Base-by-base conservation (phyloP, 192 early-diverging fungal genomes). In the Chytriomyces confervae region DNA sequence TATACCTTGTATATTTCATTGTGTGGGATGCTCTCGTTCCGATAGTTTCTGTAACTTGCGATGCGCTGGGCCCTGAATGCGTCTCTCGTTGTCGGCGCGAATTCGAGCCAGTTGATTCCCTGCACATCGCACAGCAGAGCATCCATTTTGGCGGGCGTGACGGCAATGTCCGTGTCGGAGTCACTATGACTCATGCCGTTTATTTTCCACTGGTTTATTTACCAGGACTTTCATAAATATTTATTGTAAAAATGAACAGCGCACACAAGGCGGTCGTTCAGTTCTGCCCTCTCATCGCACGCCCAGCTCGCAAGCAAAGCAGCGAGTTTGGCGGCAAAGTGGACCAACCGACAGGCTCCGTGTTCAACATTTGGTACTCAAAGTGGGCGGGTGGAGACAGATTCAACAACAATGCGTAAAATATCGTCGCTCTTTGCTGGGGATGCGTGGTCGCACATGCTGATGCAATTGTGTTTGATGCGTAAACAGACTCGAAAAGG, bases 291-390 rank as follows among this genome's bases (percentile, higher is more conserved):
- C 69, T 71, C 27, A 69, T 79, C 49, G 77, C 77, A 7, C 78
- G 80, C 49, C 83, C 83, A 5, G 83, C 83, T 6, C 77, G 83
- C 27, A 71, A 75, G 45, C 83, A 84, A 75, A 63, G 71, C 57
- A 78, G 69, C 10, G 79, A 80, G 20, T 76, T 66, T 68, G 81
- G 78, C 74, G 84, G 81, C 65, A 87, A 79, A 62, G 79, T 62
- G 67, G 82, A 81, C 8, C 77, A 79, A 49, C 77, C 77, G 6
- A 71, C 77, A 6, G 77, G 77, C 9, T 71, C 77, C 82, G 83
- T 84, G 18, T 92, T 83, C 79, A 92, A 92, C 77, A 91, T 92
- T 51, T 92, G 89, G 89, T 87, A 86, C 78, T 84, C 85, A 66
- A 88, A 86, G 86, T 90, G 87, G 88, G 77, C 84, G 68, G 86